Evolutionary conservation across 2,329 filamentous ascomycete genomes (phyloP).

Genomic region (Xenosphaeropsis pyriputrescens): DNA sequence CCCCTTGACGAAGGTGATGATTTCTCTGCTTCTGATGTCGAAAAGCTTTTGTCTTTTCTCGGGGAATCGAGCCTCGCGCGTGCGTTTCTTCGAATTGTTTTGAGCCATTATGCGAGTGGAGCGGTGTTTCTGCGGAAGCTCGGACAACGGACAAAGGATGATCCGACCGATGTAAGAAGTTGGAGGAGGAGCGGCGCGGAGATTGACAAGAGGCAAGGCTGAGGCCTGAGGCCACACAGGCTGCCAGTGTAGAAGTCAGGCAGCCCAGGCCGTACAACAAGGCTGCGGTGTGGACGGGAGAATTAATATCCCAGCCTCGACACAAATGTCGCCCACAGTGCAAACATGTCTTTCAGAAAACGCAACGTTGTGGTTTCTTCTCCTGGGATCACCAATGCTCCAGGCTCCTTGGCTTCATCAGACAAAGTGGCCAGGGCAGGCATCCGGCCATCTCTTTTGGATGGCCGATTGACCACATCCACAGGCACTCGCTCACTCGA

Average conservation of each 20-base stretch:
- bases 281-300: neutral
- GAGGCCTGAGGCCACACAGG: too few species aligned
- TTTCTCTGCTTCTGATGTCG: too few species aligned
- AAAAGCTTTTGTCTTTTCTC: too few species aligned
- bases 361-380: slow-evolving; percentile 41
- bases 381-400: slow-evolving; percentile 5
- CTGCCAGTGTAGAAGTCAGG: too few species aligned
- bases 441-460: slow-evolving; percentile 73
- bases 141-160: neutral
- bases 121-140: neutral
- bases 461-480: slow-evolving; percentile 78
- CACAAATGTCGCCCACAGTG: neutral
- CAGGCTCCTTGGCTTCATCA: slow-evolving; percentile 6
- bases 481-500: slow-evolving; percentile 84
- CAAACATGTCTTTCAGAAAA: slow-evolving; percentile 53
- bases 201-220: neutral
- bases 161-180: too few species aligned
- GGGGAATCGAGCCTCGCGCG: too few species aligned
- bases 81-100: too few species aligned
- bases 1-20: too few species aligned
- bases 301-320: too few species aligned
- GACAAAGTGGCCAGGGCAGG: slow-evolving; percentile 26
- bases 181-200: neutral
- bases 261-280: too few species aligned
- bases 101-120: neutral